phyloP scores from a whole-genome alignment of 1,139 yeast species.

The Hemisphaericaspora xylanilytica region DNA sequence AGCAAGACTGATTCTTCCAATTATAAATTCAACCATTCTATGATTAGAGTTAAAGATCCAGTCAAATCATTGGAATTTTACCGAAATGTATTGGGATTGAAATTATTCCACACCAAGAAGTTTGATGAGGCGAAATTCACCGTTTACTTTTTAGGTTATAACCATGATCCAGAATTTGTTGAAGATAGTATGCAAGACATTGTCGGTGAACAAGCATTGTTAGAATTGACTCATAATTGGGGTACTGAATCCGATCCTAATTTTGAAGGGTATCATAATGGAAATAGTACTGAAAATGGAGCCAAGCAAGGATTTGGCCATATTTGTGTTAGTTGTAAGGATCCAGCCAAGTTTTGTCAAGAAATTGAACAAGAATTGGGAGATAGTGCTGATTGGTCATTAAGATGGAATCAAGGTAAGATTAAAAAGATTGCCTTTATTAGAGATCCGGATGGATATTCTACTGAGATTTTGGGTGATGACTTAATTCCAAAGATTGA shows the following conservation, averaged over 20 bases:
- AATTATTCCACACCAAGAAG: conserved; percentile 54
- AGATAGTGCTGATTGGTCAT: conserved; percentile 35
- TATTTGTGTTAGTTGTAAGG: conserved; percentile 68
- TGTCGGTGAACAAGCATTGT: conserved; percentile 57
- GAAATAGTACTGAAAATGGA: conserved; percentile 57
- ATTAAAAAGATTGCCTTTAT: conserved; percentile 64
- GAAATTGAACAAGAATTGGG: conserved; percentile 44
- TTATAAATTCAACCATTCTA: conserved; percentile 80
- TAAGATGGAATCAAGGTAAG: conserved; percentile 59
- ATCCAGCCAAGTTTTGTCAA: conserved; percentile 57
- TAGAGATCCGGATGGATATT: conserved; percentile 91
- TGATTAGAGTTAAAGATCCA: conserved; percentile 91
- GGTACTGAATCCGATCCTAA: conserved; percentile 82
- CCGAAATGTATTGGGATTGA: conserved; percentile 75
- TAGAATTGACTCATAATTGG: conserved; percentile 93
- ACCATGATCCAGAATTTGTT: conserved; percentile 35
- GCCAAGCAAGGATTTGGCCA: conserved; percentile 85
- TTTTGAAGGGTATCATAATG: conserved; percentile 76
- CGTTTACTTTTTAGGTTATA: conserved; percentile 79
- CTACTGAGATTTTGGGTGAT: conserved; percentile 61
- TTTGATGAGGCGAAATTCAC: conserved; percentile 75
- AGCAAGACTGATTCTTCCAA: conserved; percentile 38
- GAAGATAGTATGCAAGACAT: conserved; percentile 36
- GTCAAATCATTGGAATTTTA: conserved; percentile 72
- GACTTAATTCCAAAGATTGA: conserved; percentile 16